A percentile compares a stretch with the other conserved stretches of the same genome.
phyloP scores from a whole-genome alignment of 2,329 filamentous ascomycete genomes.

The Colletotrichum siamense region DNA sequence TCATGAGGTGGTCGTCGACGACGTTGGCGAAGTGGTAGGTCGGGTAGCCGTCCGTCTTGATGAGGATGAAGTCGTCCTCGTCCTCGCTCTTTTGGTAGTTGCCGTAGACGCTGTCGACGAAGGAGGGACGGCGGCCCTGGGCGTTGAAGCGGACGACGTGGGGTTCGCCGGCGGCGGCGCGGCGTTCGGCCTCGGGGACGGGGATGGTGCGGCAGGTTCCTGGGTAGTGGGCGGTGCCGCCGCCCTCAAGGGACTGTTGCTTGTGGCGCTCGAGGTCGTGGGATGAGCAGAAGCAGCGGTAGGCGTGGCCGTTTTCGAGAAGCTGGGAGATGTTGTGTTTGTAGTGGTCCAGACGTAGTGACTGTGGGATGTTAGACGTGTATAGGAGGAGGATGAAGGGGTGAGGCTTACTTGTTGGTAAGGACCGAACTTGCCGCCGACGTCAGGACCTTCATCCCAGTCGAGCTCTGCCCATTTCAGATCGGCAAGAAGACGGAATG shows the following conservation, averaged over 20 bases:
- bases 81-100: constrained; percentile 58
- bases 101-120: constrained; percentile 83
- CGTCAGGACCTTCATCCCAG: constrained; percentile 94
- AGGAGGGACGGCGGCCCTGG: constrained; percentile 62
- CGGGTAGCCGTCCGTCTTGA: constrained; percentile 91
- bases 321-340: constrained; percentile 72
- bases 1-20: constrained; percentile 93
- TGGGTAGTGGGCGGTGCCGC: constrained; percentile 52
- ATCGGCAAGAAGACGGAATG: constrained; percentile 78
- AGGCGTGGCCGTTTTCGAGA: constrained; percentile 75
- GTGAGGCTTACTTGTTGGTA: constrained; percentile 75
- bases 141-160: constrained; percentile 82
- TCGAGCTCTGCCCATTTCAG: constrained; percentile 86
- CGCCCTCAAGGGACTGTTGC: constrained; percentile 61
- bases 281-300: constrained; percentile 89
- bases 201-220: constrained; percentile 75
- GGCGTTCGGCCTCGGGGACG: constrained; percentile 70
- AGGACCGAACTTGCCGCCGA: constrained; percentile 82
- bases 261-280: constrained; percentile 74
- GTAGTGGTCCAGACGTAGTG: constrained; percentile 79
- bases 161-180: constrained; percentile 70
- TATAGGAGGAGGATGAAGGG: not conserved
- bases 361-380: constrained; percentile 52
- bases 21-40: constrained; percentile 99
- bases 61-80: constrained; percentile 83